Conservation (phyloP, 2,329 filamentous ascomycete species). For the Aspergillus puulaauensis region DNA sequence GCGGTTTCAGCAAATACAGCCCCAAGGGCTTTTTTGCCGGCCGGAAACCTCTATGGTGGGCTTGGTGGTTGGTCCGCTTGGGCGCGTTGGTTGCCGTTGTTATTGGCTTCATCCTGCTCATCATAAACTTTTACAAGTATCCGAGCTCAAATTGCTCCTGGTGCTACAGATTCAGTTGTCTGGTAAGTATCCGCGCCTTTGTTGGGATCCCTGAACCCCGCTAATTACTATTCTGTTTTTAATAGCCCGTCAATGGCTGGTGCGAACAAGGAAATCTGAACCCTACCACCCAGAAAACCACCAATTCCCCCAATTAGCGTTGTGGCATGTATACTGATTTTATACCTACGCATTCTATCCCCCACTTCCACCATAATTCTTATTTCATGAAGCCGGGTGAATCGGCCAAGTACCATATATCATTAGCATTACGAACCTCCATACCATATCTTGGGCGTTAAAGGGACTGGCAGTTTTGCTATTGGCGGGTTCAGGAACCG, state of each 20-base stretch:
- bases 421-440: neutral
- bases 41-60: conserved; percentile 93
- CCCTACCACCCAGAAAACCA: no score
- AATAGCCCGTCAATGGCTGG: conserved; percentile 46
- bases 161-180: conserved; percentile 93
- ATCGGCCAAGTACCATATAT: neutral
- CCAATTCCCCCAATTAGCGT: neutral
- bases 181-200: conserved; percentile 62
- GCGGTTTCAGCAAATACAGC: conserved; percentile 9
- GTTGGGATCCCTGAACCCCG: neutral
- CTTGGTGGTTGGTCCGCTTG: conserved; percentile 86
- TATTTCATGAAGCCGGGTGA: neutral
- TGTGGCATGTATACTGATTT: neutral
- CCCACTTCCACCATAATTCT: neutral
- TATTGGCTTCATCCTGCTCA: conserved; percentile 78
- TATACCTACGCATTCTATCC: neutral
- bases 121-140: conserved; percentile 88
- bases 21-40: conserved; percentile 79
- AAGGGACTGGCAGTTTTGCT: neutral
- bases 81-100: conserved; percentile 77
- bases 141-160: conserved; percentile 70
- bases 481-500: neutral
- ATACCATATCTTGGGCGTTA: conserved; percentile 1
- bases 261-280: conserved; percentile 39
- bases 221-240: conserved; percentile 14